Conservation (phyloP, 2,329 filamentous ascomycete genomes). For the Neofusicoccum cordaticola region DNA sequence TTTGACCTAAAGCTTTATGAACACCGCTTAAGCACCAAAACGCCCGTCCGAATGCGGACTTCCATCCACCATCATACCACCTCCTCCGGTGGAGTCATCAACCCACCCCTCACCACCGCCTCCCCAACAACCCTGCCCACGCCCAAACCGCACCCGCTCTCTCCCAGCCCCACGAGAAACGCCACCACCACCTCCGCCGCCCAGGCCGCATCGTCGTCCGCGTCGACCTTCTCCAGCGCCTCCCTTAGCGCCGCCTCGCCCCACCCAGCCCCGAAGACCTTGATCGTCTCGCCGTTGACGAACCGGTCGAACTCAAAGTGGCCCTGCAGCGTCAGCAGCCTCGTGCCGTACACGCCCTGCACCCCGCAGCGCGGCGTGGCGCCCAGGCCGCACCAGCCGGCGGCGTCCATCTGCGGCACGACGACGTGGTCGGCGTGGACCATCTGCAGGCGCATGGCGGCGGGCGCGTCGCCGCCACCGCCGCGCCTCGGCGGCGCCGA, state of each 20-base stretch:
- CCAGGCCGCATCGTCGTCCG: slow-evolving; percentile 30
- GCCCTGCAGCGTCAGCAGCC: slow-evolving; percentile 46
- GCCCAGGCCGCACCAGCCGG: slow-evolving; percentile 26
- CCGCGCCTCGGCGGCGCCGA: slow-evolving; percentile 19
- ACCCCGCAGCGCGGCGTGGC: slow-evolving; percentile 35
- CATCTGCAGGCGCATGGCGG: slow-evolving; percentile 34
- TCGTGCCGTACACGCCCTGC: slow-evolving; percentile 40
- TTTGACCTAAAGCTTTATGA: background rate
- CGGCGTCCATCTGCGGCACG: slow-evolving; percentile 30
- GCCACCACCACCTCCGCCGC: slow-evolving; percentile 32
- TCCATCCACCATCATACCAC: slow-evolving; percentile 29
- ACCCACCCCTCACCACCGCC: slow-evolving; percentile 42
- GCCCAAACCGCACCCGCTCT: slow-evolving; percentile 47
- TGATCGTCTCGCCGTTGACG: slow-evolving; percentile 43
- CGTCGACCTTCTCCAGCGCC: slow-evolving; percentile 23
- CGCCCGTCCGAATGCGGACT: too few species aligned
- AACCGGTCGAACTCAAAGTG: slow-evolving; percentile 49
- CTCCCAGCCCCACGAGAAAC: slow-evolving; percentile 42
- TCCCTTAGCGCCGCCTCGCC: slow-evolving; percentile 34
- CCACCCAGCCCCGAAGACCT: slow-evolving; percentile 39
- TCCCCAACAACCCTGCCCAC: slow-evolving; percentile 47
- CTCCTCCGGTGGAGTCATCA: slow-evolving; percentile 30
- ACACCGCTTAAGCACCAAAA: background rate
- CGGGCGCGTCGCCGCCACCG: background rate
- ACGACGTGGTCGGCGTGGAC: slow-evolving; percentile 41